Percentiles rank a stretch among this genome's conserved stretches.
phyloP scores from a whole-genome alignment of 768 basidiomycete species.

The Mrakia gelida region DNA sequence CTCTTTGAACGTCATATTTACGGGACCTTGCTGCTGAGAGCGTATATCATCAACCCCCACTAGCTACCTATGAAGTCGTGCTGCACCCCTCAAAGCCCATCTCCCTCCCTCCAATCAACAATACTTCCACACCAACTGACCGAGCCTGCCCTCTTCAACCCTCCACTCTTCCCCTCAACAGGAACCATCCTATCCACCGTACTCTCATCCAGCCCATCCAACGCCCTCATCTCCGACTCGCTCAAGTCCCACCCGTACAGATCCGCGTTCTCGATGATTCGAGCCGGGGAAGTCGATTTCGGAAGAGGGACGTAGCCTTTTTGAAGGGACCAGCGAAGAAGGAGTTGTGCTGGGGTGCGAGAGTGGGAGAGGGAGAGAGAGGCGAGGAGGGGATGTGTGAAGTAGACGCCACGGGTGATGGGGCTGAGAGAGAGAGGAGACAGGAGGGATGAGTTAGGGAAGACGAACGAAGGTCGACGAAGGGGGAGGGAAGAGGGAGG shows the following conservation, averaged over 20 bases:
- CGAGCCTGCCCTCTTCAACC: neutral
- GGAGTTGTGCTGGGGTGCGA: constrained; percentile 47
- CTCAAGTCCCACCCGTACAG: constrained; percentile 71
- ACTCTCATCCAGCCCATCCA: constrained; percentile 63
- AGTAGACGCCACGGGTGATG: constrained; percentile 8
- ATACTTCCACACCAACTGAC: neutral
- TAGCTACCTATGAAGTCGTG: too few relatives aligned
- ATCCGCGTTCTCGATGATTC: constrained; percentile 63
- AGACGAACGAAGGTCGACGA: neutral
- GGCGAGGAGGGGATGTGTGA: constrained; percentile 2
- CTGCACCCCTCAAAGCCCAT: neutral
- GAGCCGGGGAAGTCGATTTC: constrained; percentile 65
- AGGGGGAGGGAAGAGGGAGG: neutral
- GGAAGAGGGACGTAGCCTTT: constrained; percentile 67
- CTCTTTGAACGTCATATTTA: too few relatives aligned
- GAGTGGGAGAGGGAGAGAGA: neutral
- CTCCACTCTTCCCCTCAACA: neutral
- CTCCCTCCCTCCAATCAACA: constrained; percentile 2
- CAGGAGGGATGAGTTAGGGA: neutral
- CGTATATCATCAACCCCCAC: too few relatives aligned
- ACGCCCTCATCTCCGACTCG: constrained; percentile 58
- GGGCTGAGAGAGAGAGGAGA: constrained; percentile 6
- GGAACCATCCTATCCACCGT: neutral
- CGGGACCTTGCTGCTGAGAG: neutral
- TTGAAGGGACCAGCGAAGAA: constrained; percentile 51